A percentile compares a stretch with the other conserved stretches of the same genome.
These are phyloP conservation scores for Clonostachys sp. DNA, from an alignment of 2,329 filamentous ascomycete species.

Conservation along the genomic window DNA sequence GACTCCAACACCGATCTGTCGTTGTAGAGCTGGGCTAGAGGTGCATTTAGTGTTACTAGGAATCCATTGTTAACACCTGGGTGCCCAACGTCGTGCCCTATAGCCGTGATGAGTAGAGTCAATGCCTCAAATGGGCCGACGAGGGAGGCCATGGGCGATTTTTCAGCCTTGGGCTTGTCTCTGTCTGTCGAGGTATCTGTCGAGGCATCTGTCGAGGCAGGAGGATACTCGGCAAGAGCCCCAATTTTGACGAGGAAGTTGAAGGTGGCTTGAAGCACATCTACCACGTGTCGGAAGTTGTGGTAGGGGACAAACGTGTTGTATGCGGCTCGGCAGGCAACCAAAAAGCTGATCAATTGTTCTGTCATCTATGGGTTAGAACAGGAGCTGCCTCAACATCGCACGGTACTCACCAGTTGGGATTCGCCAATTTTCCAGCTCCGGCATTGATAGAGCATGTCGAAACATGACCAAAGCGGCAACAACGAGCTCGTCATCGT, in stretches of 20 bases:
- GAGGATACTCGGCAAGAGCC: conserved; percentile 64
- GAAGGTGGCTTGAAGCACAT: conserved; percentile 91
- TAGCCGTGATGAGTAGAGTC: conserved; percentile 88
- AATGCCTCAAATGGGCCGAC: conserved; percentile 85
- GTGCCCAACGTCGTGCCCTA: conserved; percentile 96
- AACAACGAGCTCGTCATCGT: conserved; percentile 85
- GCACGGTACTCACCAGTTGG: conserved; percentile 58
- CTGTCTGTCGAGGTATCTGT: not conserved
- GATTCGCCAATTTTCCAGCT: conserved; percentile 76
- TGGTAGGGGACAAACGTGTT: conserved; percentile 96
- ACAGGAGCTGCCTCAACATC: not conserved
- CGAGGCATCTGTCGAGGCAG: not conserved
- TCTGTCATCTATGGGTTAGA: conserved; percentile 40
- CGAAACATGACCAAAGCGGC: conserved; percentile 85
- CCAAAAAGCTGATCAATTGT: conserved; percentile 77
- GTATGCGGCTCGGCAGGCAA: conserved; percentile 89
- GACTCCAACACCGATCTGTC: conserved; percentile 95
- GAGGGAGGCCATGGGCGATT: conserved; percentile 66
- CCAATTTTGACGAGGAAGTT: conserved; percentile 82
- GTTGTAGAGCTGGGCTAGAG: conserved; percentile 92
- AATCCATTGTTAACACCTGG: conserved; percentile 98
- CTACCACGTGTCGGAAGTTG: conserved; percentile 96
- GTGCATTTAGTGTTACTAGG: conserved; percentile 84
- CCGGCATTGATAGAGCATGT: conserved; percentile 78
- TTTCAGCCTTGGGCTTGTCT: conserved; percentile 15